A percentile compares a stretch with the other conserved stretches of the same genome.
Evolutionary conservation across 768 basidiomycete species (phyloP).

Genomic region (Xerocomus brunneocitrinus): DNA sequence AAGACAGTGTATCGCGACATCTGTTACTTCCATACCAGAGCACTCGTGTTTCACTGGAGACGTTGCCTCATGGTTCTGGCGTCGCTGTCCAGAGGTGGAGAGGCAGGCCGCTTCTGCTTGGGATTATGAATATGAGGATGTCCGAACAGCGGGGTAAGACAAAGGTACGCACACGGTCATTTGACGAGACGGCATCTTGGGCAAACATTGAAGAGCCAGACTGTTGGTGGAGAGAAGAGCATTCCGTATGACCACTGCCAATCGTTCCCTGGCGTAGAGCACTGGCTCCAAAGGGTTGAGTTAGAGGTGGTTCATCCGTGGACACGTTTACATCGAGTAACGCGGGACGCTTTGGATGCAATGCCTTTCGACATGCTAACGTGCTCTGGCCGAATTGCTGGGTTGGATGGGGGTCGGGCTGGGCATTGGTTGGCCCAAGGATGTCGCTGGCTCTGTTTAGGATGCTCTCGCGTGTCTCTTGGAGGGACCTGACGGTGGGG

Average conservation of each 20-base stretch:
- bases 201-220: conserved; percentile 15
- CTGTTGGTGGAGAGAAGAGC: neutral
- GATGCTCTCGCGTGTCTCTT: conserved; percentile 43
- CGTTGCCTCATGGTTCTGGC: conserved; percentile 12
- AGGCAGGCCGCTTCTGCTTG: conserved; percentile 14
- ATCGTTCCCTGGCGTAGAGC: conserved; percentile 21
- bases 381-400: conserved; percentile 34
- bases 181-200: conserved; percentile 8
- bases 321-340: neutral
- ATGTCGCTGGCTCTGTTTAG: conserved; percentile 36
- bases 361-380: conserved; percentile 17
- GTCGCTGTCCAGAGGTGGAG: conserved; percentile 4
- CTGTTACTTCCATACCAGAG: neutral
- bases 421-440: conserved; percentile 18
- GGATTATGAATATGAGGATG: neutral
- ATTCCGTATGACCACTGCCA: neutral
- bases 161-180: conserved; percentile 9
- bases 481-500: conserved; percentile 44
- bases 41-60: conserved; percentile 3
- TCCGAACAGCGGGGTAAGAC: neutral
- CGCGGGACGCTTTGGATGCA: neutral
- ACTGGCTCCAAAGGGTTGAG: conserved; percentile 41
- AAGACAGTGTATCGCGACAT: too few relatives aligned
- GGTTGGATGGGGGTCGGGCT: conserved; percentile 15
- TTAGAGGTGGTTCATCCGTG: conserved; percentile 22